Evolutionary conservation across 2,329 filamentous ascomycete species (phyloP).

Genomic region (Pseudogymnoascus sp.): DNA sequence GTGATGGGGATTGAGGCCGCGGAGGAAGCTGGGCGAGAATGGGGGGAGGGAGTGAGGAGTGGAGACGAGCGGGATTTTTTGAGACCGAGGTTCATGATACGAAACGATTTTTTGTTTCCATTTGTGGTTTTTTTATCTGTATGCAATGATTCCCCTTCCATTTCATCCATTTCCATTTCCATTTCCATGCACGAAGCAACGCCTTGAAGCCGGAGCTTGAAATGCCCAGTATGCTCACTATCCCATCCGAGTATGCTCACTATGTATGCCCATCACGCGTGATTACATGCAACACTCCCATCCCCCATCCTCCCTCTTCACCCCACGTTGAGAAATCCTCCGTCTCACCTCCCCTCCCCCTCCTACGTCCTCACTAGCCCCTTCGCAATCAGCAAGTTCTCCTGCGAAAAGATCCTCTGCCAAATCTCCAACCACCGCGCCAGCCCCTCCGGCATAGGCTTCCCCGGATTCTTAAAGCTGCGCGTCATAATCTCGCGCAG

Average conservation of each 20-base stretch:
- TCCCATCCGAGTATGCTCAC: conserved; percentile 4
- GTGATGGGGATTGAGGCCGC: not conserved
- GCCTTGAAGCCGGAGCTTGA: conserved; percentile 2
- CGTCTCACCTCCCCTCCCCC: too few species aligned
- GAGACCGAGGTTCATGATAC: not conserved
- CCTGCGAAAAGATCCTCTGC: conserved; percentile 57
- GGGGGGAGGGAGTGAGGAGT: not conserved
- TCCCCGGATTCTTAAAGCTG: conserved; percentile 62
- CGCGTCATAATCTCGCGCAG: conserved; percentile 68
- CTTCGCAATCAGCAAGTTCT: conserved; percentile 13
- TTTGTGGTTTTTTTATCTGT: not conserved
- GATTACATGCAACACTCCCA: not conserved
- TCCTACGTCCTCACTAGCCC: not conserved
- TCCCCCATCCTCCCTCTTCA: not conserved
- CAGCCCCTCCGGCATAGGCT: conserved; percentile 56
- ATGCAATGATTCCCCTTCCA: not conserved
- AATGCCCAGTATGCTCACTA: conserved; percentile 4
- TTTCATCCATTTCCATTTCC: not conserved
- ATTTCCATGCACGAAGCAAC: not conserved
- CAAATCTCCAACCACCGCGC: conserved; percentile 68
- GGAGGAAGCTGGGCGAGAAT: not conserved
- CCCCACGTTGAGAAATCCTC: not conserved
- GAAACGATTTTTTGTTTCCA: not conserved
- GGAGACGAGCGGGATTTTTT: not conserved
- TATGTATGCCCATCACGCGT: not conserved